Conservation (phyloP, 1,284 basidiomycete genomes). For the Sporisorium graminicola region DNA sequence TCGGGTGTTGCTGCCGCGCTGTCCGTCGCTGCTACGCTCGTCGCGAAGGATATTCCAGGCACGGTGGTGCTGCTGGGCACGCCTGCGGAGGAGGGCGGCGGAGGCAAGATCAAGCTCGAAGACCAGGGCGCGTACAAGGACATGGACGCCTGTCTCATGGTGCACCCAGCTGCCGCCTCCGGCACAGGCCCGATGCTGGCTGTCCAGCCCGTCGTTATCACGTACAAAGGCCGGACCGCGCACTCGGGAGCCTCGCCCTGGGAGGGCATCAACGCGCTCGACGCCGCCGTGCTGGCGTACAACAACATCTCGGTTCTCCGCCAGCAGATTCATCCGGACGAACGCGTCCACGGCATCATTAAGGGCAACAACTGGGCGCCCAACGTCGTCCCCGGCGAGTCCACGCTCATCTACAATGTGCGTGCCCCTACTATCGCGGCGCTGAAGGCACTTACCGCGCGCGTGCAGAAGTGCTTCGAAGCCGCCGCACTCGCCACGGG, state of each 20-base stretch:
- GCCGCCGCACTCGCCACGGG: constrained; percentile 80
- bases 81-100: constrained; percentile 85
- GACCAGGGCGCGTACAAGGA: constrained; percentile 79
- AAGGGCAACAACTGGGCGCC: constrained; percentile 64
- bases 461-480: constrained; percentile 78
- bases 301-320: constrained; percentile 79
- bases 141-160: constrained; percentile 85
- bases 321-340: constrained; percentile 78
- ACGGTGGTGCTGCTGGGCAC: constrained; percentile 85
- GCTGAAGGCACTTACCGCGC: constrained; percentile 73
- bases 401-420: constrained; percentile 78
- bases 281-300: constrained; percentile 85
- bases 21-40: constrained; percentile 78
- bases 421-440: constrained; percentile 77
- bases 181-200: constrained; percentile 74
- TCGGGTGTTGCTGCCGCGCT: constrained; percentile 82
- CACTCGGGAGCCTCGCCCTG: constrained; percentile 75
- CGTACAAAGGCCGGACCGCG: constrained; percentile 58
- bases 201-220: constrained; percentile 48
- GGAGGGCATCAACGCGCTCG: constrained; percentile 86
- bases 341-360: constrained; percentile 72
- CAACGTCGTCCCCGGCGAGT: constrained; percentile 81
- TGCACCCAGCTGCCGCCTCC: constrained; percentile 71
- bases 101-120: constrained; percentile 81
- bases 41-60: constrained; percentile 77